Percentiles rank a stretch among this genome's conserved stretches.
These are phyloP conservation scores for Cotoneaster glaucophyllus DNA, from an alignment of 306 rosid species.

Conservation along the genomic window DNA sequence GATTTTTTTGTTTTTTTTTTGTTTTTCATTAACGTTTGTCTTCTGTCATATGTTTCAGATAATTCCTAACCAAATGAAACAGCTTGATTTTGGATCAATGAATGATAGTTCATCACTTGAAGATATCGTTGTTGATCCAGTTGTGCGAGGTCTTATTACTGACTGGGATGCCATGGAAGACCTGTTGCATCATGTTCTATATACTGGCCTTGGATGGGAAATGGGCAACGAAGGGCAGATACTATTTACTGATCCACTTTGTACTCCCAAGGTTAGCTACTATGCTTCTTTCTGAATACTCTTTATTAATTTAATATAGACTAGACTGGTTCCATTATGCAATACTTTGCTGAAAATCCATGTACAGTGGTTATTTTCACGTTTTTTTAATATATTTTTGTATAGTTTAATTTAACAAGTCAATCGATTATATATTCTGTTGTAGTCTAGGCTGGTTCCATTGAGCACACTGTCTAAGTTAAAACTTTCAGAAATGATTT, in stretches of 20 bases:
- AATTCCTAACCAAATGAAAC: conserved; percentile 86
- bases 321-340: neutral
- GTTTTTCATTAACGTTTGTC: neutral
- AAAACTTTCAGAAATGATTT: neutral
- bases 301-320: neutral
- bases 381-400: neutral
- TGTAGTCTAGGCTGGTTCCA: neutral
- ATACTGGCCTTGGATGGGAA: conserved; percentile 98
- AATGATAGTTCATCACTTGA: conserved; percentile 41
- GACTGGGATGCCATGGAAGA: conserved; percentile 99
- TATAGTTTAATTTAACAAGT: neutral
- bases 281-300: neutral
- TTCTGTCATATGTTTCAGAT: conserved; percentile 36
- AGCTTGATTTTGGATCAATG: conserved; percentile 52
- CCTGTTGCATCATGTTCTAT: conserved; percentile 74
- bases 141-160: conserved; percentile 61
- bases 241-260: conserved; percentile 88
- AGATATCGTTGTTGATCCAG: conserved; percentile 58
- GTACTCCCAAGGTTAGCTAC: conserved; percentile 74
- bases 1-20: neutral
- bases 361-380: neutral
- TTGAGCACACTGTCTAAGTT: neutral
- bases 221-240: conserved; percentile 95
- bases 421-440: neutral
- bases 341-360: neutral